Evolutionary conservation across 768 basidiomycete genomes (phyloP).

Genomic region (Hericium coralloides): DNA sequence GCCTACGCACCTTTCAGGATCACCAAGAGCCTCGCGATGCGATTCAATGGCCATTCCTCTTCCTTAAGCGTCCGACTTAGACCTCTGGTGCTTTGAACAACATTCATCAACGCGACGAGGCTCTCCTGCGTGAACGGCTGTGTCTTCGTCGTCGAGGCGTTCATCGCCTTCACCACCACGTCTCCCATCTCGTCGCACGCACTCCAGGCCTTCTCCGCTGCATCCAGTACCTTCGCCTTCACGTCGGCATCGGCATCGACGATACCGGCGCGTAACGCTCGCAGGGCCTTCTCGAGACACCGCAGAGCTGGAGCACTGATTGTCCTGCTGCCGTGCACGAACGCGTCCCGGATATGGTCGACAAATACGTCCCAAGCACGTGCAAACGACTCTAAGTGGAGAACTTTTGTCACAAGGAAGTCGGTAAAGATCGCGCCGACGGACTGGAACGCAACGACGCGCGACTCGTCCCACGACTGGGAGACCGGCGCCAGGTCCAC

Average conservation of each 20-base stretch:
- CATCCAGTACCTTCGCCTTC: constrained; percentile 32
- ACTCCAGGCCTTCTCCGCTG: constrained; percentile 60
- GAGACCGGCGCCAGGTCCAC: constrained; percentile 10
- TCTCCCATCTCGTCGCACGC: constrained; percentile 60
- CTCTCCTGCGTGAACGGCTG: constrained; percentile 76
- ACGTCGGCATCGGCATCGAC: constrained; percentile 14
- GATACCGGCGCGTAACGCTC: constrained; percentile 33
- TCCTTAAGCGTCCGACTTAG: constrained; percentile 39
- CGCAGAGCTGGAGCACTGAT: constrained; percentile 81
- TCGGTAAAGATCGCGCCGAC: constrained; percentile 78
- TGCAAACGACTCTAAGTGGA: constrained; percentile 59
- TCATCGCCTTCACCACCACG: constrained; percentile 30
- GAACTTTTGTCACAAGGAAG: constrained; percentile 67
- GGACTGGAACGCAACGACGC: constrained; percentile 76
- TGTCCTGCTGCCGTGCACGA: constrained; percentile 50
- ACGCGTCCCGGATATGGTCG: constrained; percentile 57
- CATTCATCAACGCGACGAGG: constrained; percentile 71
- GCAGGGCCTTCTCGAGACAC: constrained; percentile 72
- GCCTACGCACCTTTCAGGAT: constrained; percentile 59
- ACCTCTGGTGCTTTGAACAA: constrained; percentile 51
- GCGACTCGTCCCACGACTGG: constrained; percentile 80
- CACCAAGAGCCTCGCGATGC: constrained; percentile 58
- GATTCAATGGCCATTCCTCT: constrained; percentile 57
- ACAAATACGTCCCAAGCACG: constrained; percentile 74
- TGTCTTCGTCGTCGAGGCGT: constrained; percentile 3